Conservation (phyloP, 2,329 filamentous ascomycete genomes). For the Dothidotthia symphoricarpi region DNA sequence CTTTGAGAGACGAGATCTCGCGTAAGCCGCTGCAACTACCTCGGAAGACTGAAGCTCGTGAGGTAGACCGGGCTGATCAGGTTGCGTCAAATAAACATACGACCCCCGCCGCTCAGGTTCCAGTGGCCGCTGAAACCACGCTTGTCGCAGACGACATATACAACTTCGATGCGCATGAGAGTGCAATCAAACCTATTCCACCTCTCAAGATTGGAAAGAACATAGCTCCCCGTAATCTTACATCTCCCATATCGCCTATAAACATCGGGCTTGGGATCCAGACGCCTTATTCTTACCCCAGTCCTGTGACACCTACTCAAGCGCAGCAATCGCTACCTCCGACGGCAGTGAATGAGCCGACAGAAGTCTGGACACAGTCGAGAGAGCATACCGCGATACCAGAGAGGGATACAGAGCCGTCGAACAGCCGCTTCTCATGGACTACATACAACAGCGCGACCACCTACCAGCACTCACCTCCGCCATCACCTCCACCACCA, state of each 20-base stretch:
- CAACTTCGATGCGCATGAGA: constrained; percentile 30
- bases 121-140: constrained; percentile 30
- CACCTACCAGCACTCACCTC: constrained; percentile 45
- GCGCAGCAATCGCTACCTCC: constrained; percentile 17
- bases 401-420: constrained; percentile 19
- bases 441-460: constrained; percentile 38
- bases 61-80: constrained; percentile 13
- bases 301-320: constrained; percentile 30
- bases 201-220: constrained; percentile 45
- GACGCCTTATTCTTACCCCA: constrained; percentile 27
- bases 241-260: constrained; percentile 31
- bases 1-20: constrained; percentile 60
- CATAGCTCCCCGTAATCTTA: constrained; percentile 36
- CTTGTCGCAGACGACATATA: constrained; percentile 28
- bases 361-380: constrained; percentile 15
- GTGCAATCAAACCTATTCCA: constrained; percentile 44
- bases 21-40: constrained; percentile 57
- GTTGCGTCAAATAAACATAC: constrained; percentile 28
- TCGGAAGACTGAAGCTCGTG: constrained; percentile 27
- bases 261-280: constrained; percentile 25
- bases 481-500: constrained; percentile 43
- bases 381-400: constrained; percentile 24
- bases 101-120: constrained; percentile 17
- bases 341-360: constrained; percentile 9
- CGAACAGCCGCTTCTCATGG: constrained; percentile 31